These are phyloP conservation scores for Trichoderma orchidacearum DNA, from an alignment of 495 filamentous ascomycete species.

Conservation along the genomic window DNA sequence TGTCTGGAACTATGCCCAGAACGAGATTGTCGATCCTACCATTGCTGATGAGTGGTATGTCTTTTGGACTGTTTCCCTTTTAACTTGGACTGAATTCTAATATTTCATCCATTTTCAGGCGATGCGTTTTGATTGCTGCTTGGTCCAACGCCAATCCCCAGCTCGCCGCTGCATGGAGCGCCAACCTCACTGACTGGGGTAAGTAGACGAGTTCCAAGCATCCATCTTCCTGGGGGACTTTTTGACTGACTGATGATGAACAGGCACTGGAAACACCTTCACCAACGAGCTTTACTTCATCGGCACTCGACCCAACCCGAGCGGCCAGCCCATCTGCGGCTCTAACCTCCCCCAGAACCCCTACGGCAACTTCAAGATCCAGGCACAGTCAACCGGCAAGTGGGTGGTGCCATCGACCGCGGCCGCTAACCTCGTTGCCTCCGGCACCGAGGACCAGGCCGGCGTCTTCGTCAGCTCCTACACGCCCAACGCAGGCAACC, in stretches of 20 bases:
- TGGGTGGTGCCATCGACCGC: neutral
- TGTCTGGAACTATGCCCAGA: conserved; percentile 3
- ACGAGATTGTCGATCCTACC: conserved; percentile 1
- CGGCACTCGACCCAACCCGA: conserved; percentile 3
- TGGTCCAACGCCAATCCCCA: conserved; percentile 5
- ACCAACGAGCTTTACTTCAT: conserved; percentile 6
- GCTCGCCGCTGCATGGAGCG: conserved; percentile 4
- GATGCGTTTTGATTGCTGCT: conserved; percentile 4
- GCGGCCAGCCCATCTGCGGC: conserved; percentile 5
- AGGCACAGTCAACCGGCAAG: neutral
- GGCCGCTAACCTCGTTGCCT: conserved; percentile 1
- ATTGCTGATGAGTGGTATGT: conserved; percentile 5
- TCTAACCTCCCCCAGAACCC: conserved; percentile 4
- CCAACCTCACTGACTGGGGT: conserved; percentile 5
- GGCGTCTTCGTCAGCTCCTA: conserved; percentile 4
- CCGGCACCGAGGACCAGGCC: neutral
- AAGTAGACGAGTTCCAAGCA: neutral
- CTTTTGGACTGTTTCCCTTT: neutral
- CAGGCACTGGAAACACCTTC: conserved; percentile 5
- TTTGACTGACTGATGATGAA: neutral
- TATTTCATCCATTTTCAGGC: neutral
- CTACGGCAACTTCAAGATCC: conserved; percentile 6
- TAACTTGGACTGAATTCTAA: neutral
- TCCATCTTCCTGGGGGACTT: neutral
- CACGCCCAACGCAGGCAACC: conserved; percentile 4